Base-by-base conservation (phyloP, 164 flowering plant genomes). In the Vitis cinerea region DNA sequence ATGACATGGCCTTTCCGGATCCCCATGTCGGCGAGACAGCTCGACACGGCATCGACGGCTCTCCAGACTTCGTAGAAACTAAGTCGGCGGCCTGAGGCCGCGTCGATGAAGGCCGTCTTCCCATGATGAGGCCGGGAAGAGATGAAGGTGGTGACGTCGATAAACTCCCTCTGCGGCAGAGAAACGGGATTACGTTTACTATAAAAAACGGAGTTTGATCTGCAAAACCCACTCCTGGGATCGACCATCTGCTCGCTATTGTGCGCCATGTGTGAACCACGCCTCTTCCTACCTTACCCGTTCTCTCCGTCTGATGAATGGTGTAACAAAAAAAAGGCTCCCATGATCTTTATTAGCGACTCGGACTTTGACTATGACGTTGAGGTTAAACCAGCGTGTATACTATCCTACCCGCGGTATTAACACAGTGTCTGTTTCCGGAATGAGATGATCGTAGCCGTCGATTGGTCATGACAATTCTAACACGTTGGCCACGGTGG, bases 91-190 rank as follows among this genome's bases (percentile, higher is more conserved):
- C 92, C 97, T 60, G 95, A 83, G 78, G 90, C 27, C 69, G 93
- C 89, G 81, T 94, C 98, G 85, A 94, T 83, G 87, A 86, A 83
- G 74, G 98, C 98, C 72, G 77, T 71, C 13, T 53, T 76, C 66
- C 93, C 94, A 55, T 50, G 61, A 83, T 92, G 97, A 59, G 90
- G 63, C 2, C 79, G 84, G 62, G 98, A 85, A 30, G 96, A 89
- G 79, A 94, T 84, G 89, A 90, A 94, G 37, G 97, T 88, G 61
- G 95, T 83, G 68, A 88, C 69, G 80, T 89, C 91, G 50, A 94
- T 75, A 72, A 72, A 72, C 1, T 64, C 65, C 69, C 82, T 88
- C 7, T 79, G 56, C 5, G 97, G 95, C 59, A 86, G 85, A 0
- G 90, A 62, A 0, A 85, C 19, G 0, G 94, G 92, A 7, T 72